Conservation (phyloP, 176 grass and related monocot genomes). For the Phoenix dactylifera region DNA sequence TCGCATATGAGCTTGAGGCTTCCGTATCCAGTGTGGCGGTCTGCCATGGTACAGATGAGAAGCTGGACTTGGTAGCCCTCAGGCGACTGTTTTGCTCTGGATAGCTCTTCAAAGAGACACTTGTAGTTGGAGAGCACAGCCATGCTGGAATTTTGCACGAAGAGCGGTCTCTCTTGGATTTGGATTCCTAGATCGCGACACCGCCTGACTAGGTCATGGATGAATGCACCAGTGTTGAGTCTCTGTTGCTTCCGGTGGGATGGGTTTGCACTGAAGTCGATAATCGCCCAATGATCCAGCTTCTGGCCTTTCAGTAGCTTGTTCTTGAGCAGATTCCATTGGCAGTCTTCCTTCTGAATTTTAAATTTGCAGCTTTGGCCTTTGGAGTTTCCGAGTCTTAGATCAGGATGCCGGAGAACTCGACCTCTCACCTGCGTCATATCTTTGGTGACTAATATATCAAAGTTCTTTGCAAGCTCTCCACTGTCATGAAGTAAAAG, state of each 20-base stretch:
- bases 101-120: constrained; percentile 17
- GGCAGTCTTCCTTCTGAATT: constrained; percentile 17
- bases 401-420: constrained; percentile 32
- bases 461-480: constrained; percentile 35
- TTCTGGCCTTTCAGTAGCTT: constrained; percentile 26
- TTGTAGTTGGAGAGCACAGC: constrained; percentile 11
- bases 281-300: constrained; percentile 38
- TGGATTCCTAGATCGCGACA: constrained; percentile 29
- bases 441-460: constrained; percentile 31
- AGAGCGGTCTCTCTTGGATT: constrained; percentile 1
- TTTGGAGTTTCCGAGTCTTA: constrained; percentile 23
- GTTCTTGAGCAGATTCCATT: constrained; percentile 40
- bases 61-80: constrained; percentile 25
- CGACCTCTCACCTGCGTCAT: constrained; percentile 50
- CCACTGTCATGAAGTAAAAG: constrained; percentile 21
- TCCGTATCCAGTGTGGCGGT: constrained; percentile 38
- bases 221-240: constrained; percentile 15
- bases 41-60: constrained; percentile 44
- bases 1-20: constrained; percentile 48
- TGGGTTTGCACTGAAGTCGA: constrained; percentile 37
- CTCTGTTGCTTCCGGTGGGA: background rate
- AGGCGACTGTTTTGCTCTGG: constrained; percentile 15
- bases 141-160: constrained; percentile 6
- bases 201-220: constrained; percentile 22
- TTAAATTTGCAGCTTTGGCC: constrained; percentile 16